Percentiles rank a stretch among this genome's conserved stretches.
Evolutionary conservation across 83 land plant species (phyloP).

Genomic region (Thuja plicata): DNA sequence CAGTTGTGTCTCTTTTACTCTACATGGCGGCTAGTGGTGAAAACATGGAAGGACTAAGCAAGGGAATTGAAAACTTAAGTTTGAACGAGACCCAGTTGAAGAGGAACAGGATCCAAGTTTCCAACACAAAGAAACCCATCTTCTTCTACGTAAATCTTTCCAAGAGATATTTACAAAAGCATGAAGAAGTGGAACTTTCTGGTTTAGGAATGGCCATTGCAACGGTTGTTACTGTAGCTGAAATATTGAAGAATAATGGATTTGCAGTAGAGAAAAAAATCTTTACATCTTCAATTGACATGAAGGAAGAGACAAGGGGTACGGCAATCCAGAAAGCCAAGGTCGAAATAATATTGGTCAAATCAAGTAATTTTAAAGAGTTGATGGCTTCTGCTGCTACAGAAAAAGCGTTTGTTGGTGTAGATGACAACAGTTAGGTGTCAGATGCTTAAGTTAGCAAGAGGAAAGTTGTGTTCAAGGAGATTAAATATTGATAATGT

Average conservation of each 20-base stretch:
- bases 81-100: conserved; percentile 32
- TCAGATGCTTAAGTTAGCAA: neutral
- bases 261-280: conserved; percentile 68
- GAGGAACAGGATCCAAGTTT: conserved; percentile 77
- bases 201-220: conserved; percentile 51
- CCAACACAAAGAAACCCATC: conserved; percentile 79
- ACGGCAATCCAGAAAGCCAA: conserved; percentile 42
- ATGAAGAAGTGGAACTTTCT: neutral
- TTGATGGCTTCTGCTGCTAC: conserved; percentile 21
- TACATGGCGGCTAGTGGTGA: neutral
- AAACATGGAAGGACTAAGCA: conserved; percentile 27
- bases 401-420: conserved; percentile 10
- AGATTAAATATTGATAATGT: neutral
- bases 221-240: conserved; percentile 84
- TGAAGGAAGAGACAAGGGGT: conserved; percentile 39
- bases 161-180: conserved; percentile 17
- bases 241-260: conserved; percentile 86
- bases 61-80: conserved; percentile 19
- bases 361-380: conserved; percentile 14
- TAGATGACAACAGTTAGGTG: conserved; percentile 7
- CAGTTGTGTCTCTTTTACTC: neutral
- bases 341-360: conserved; percentile 20
- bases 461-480: neutral
- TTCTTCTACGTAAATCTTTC: conserved; percentile 77
- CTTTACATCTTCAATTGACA: conserved; percentile 37